phyloP scores from a whole-genome alignment of 495 filamentous ascomycete species.

The Penicillium pulvis region DNA sequence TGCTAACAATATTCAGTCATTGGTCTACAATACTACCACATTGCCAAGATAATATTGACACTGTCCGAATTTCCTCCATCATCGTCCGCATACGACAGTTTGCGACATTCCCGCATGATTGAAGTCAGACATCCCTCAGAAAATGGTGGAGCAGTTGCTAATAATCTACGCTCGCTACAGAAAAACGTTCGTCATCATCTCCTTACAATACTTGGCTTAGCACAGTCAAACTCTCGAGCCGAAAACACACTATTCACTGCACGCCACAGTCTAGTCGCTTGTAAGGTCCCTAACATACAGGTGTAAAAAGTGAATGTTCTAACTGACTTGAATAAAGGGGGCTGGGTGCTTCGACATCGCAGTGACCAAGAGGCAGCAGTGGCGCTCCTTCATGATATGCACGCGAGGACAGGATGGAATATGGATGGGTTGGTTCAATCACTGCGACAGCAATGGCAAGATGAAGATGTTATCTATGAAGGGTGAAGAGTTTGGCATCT shows the following conservation, averaged over 20 bases:
- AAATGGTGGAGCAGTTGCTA: neutral
- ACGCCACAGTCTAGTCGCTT: constrained; percentile 33
- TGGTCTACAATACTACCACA: constrained; percentile 36
- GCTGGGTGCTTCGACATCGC: constrained; percentile 31
- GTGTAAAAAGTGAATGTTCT: neutral
- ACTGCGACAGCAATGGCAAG: constrained; percentile 29
- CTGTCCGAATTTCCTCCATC: constrained; percentile 19
- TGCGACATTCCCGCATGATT: constrained; percentile 26
- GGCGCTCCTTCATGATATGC: constrained; percentile 25
- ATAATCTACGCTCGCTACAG: constrained; percentile 9
- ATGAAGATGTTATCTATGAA: constrained; percentile 14
- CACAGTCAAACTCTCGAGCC: constrained; percentile 31
- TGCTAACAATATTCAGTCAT: constrained; percentile 18
- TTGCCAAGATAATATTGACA: constrained; percentile 33
- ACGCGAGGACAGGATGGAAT: constrained; percentile 35
- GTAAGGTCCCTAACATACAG: constrained; percentile 15
- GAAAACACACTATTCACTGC: constrained; percentile 37
- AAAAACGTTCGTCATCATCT: constrained; percentile 30
- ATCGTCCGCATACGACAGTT: constrained; percentile 23
- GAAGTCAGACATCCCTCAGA: constrained; percentile 18
- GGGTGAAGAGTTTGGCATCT: neutral
- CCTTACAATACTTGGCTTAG: constrained; percentile 29
- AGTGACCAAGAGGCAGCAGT: constrained; percentile 33
- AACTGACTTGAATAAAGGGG: constrained; percentile 21
- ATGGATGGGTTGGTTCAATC: constrained; percentile 26